Percentiles rank a stretch among this genome's conserved stretches.
Evolutionary conservation across 805 yeast genomes (phyloP).

Genomic region (Metschnikowia hibisci): DNA sequence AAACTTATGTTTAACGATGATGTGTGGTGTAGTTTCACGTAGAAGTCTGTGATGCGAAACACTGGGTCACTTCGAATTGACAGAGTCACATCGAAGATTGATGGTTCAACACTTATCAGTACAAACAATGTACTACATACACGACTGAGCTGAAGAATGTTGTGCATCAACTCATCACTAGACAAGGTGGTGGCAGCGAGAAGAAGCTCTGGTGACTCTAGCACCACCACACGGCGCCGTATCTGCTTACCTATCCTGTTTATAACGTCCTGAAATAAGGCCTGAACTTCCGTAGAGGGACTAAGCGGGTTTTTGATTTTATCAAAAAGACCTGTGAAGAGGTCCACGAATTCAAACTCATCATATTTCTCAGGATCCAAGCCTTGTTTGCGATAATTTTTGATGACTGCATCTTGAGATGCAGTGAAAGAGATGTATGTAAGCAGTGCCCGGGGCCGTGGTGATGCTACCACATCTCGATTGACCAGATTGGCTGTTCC

Average conservation of each 20-base stretch:
- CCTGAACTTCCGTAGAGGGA: conserved; percentile 13
- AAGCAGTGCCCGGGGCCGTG: conserved; percentile 24
- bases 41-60: conserved; percentile 45
- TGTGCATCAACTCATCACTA: conserved; percentile 31
- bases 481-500: conserved; percentile 46
- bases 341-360: conserved; percentile 41
- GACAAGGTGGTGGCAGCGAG: conserved; percentile 39
- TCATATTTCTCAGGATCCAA: conserved; percentile 23
- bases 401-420: conserved; percentile 30
- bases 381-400: conserved; percentile 38
- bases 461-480: conserved; percentile 21
- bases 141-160: conserved; percentile 30
- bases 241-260: conserved; percentile 8
- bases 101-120: conserved; percentile 34
- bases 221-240: conserved; percentile 27
- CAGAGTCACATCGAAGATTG: conserved; percentile 27
- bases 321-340: conserved; percentile 44
- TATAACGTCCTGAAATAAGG: conserved; percentile 19
- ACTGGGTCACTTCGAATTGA: conserved; percentile 27
- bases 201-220: conserved; percentile 48
- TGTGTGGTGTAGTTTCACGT: conserved; percentile 46
- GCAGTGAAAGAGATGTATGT: conserved; percentile 35
- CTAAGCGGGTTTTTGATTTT: conserved; percentile 22
- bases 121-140: conserved; percentile 33
- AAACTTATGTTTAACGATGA: conserved; percentile 52